Conservation (phyloP, 2,329 filamentous ascomycete species). For the Cordyceps tenuipes region DNA sequence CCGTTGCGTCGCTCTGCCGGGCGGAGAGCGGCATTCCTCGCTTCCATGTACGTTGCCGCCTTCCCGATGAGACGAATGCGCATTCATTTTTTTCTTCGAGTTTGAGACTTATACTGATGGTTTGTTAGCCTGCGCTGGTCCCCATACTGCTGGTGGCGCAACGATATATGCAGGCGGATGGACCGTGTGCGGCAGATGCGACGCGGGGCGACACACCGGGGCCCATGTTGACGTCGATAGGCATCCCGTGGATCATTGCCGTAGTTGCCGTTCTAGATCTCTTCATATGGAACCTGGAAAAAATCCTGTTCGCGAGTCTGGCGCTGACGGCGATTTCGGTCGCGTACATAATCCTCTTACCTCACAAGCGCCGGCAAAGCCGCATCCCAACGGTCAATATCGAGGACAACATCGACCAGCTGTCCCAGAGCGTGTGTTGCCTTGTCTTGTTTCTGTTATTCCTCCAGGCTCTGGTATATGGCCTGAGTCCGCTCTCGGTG, state of each 20-base stretch:
- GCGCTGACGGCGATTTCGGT: slow-evolving; percentile 22
- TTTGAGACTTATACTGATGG: not conserved
- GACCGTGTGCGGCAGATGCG: not conserved
- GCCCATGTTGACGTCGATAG: not conserved
- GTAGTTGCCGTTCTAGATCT: slow-evolving; percentile 16
- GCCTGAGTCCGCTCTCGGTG: slow-evolving; percentile 3
- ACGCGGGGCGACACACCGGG: not conserved
- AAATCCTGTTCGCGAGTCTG: slow-evolving; percentile 19
- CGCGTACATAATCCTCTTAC: slow-evolving; percentile 21
- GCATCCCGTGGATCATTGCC: not conserved
- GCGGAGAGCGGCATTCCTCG: slow-evolving; percentile 14
- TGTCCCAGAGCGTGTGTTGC: slow-evolving; percentile 18
- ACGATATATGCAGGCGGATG: not conserved
- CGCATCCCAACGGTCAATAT: slow-evolving; percentile 18
- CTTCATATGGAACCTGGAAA: slow-evolving; percentile 20
- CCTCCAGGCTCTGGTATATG: slow-evolving; percentile 17
- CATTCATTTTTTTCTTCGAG: not conserved
- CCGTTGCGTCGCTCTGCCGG: slow-evolving; percentile 13
- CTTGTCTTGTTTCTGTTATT: slow-evolving; percentile 16
- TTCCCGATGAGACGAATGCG: not conserved
- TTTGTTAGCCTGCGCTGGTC: slow-evolving; percentile 18
- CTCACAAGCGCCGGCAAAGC: not conserved
- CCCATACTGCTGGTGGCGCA: slow-evolving; percentile 18
- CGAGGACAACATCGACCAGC: slow-evolving; percentile 14
- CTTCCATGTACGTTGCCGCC: slow-evolving; percentile 12